Evolutionary conservation across 208 protist genomes (phyloP).

Genomic region (Angomonas deanei): DNA sequence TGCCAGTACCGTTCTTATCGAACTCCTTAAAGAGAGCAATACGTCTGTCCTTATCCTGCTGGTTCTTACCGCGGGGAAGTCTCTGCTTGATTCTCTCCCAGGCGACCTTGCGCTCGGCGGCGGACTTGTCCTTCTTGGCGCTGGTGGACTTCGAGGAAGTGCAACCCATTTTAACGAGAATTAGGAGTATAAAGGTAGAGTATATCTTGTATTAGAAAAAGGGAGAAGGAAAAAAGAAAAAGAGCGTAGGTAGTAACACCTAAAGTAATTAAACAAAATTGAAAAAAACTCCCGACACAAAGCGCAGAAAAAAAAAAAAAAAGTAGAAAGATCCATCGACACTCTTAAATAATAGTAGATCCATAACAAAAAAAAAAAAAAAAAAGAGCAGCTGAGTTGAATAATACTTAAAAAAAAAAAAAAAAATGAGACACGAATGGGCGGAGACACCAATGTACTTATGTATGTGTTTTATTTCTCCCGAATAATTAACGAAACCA

Average conservation of each 20-base stretch:
- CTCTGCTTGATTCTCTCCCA: slow-evolving; percentile 27
- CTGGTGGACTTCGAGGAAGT: background rate
- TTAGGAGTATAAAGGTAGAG: background rate
- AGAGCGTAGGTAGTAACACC: no score
- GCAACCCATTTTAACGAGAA: slow-evolving; percentile 27
- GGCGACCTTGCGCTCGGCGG: slow-evolving; percentile 27
- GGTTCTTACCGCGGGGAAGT: slow-evolving; percentile 27
- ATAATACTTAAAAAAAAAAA: background rate
- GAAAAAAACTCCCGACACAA: no score
- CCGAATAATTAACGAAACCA: no score
- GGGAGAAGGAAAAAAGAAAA: no score
- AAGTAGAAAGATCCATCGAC: no score
- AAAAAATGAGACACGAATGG: no score
- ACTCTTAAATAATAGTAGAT: no score
- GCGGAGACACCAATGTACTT: no score
- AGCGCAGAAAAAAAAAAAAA: slow-evolving; percentile 1
- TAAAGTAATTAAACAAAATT: no score
- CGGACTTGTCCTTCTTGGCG: slow-evolving; percentile 10
- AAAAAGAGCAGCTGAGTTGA: background rate
- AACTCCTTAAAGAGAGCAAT: slow-evolving; percentile 69
- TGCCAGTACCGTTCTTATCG: slow-evolving; percentile 44
- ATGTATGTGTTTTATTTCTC: no score
- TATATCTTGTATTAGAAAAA: background rate
- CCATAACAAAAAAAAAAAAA: background rate
- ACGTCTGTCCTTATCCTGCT: slow-evolving; percentile 29